phyloP scores from a whole-genome alignment of 306 rosid genomes.

The Casuarina equisetifolia region DNA sequence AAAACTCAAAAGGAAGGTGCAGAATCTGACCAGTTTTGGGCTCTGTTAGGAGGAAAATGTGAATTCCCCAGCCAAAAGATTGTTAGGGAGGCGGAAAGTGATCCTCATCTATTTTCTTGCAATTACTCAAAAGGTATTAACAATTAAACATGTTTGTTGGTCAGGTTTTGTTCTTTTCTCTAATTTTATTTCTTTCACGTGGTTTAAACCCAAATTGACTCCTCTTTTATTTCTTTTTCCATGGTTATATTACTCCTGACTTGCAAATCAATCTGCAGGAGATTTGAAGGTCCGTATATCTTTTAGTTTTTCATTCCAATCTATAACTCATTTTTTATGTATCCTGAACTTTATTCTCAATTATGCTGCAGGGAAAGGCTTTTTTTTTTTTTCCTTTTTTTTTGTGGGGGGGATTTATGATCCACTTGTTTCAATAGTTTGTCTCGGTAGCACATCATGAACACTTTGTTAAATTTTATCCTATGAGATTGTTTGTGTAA shows the following conservation, averaged over 20 bases:
- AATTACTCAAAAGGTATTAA: constrained; percentile 60
- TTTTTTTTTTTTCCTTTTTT: neutral
- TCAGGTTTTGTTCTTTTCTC: constrained; percentile 26
- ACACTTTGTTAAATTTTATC: neutral
- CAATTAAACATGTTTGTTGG: constrained; percentile 17
- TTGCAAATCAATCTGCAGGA: constrained; percentile 49
- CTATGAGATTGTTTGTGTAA: neutral
- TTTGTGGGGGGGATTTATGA: neutral
- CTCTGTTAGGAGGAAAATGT: constrained; percentile 72
- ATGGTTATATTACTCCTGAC: constrained; percentile 34
- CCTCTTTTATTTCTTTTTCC: constrained; percentile 27
- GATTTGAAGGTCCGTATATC: constrained; percentile 68
- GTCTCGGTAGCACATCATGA: constrained; percentile 18
- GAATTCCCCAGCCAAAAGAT: constrained; percentile 85
- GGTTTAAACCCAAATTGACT: constrained; percentile 37
- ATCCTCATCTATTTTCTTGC: constrained; percentile 85
- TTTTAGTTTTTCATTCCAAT: constrained; percentile 28
- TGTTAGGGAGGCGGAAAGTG: constrained; percentile 63
- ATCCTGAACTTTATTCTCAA: constrained; percentile 19
- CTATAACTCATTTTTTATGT: constrained; percentile 18
- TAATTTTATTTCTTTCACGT: constrained; percentile 14
- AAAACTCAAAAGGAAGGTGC: constrained; percentile 80
- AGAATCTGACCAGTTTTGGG: constrained; percentile 96
- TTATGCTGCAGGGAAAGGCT: constrained; percentile 14
- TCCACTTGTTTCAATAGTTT: constrained; percentile 20